Base-by-base conservation (phyloP, 371 early-diverging fungal genomes). In the Apophysomyces variabilis region DNA sequence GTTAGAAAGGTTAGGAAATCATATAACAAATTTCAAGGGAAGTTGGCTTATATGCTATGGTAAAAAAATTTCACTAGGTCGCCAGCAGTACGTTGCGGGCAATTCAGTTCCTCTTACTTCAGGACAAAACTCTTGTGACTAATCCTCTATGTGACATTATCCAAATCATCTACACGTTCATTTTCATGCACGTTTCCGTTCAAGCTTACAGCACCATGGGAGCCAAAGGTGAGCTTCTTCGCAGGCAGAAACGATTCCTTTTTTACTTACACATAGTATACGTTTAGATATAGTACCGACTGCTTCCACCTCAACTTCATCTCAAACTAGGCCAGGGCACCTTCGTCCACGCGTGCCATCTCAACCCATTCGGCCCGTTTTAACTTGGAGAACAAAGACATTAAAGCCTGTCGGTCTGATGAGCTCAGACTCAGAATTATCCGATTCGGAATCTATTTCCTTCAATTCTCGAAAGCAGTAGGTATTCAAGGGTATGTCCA, bases 351-450 rank as follows among this genome's bases (percentile, higher is more conserved):
- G 45, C 11, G 61, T 57, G 12, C 38, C 54, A 12, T 57, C 37
- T 46, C 44, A 62, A 50, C 38, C 63, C 1, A n/a, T 43, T 44
- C 58, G 44, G 38, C 59, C 67, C 1, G 68, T 65, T 16, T 59
- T 75, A 9, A 65, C 72, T 46, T 79, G 72, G 74, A 57, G 69
- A 59, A 13, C 47, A 0, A 38, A 43, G n/a, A 57, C 59, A 32
- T 45, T 54, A 36, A 62, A 60, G 38, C 4, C 43, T 38, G 38
- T 54, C 50, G 57, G 72, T 16, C 35, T 69, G 36, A 69, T 76
- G 1, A 85, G 84, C 44, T 88, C 89, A 36, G 89, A 89, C 59
- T 88, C 89, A 13, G 89, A 88, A 64, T 43, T 85, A 47, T 88
- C 88, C 3, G 91, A 90, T 72, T 78, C 85, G 16, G 86, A 84